Percentiles rank a stretch among this genome's conserved stretches.
Evolutionary conservation across 108 stramenopile genomes (phyloP).

Genomic region (Heterococcus sp.): DNA sequence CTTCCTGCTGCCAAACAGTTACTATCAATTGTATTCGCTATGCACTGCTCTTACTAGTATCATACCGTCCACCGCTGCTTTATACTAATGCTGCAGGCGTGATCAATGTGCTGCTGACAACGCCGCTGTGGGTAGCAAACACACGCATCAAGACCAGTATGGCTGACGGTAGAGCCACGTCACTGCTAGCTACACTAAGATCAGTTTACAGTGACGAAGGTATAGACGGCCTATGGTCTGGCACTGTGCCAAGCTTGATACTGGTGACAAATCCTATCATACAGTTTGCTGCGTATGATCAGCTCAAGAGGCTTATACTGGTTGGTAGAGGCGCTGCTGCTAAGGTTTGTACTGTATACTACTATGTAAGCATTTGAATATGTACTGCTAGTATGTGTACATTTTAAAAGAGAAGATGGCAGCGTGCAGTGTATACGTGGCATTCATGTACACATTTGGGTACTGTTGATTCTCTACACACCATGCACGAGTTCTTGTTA

Average conservation of each 20-base stretch:
- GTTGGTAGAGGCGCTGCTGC: not conserved
- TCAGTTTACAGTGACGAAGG: constrained; percentile 55
- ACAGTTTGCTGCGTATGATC: constrained; percentile 83
- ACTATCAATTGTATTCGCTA: too few species aligned
- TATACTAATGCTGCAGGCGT: constrained; percentile 65
- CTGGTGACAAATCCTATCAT: constrained; percentile 90
- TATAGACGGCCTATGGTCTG: constrained; percentile 54
- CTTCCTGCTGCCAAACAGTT: too few species aligned
- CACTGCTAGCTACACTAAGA: constrained; percentile 38
- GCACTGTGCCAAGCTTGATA: constrained; percentile 72
- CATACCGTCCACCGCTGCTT: too few species aligned
- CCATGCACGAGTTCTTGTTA: too few species aligned
- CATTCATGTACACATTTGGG: too few species aligned
- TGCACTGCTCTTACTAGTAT: too few species aligned
- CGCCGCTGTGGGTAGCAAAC: constrained; percentile 67
- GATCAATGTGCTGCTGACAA: constrained; percentile 62
- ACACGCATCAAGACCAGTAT: constrained; percentile 62
- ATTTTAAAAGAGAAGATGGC: too few species aligned
- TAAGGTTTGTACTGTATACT: not conserved
- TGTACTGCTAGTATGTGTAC: not conserved
- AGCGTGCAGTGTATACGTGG: too few species aligned
- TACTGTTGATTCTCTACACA: too few species aligned
- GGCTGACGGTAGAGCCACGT: not conserved
- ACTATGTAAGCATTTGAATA: not conserved
- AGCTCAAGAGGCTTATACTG: constrained; percentile 57